Conservation (phyloP, 441 rosid species). For the Euphorbia schlechtendalii region DNA sequence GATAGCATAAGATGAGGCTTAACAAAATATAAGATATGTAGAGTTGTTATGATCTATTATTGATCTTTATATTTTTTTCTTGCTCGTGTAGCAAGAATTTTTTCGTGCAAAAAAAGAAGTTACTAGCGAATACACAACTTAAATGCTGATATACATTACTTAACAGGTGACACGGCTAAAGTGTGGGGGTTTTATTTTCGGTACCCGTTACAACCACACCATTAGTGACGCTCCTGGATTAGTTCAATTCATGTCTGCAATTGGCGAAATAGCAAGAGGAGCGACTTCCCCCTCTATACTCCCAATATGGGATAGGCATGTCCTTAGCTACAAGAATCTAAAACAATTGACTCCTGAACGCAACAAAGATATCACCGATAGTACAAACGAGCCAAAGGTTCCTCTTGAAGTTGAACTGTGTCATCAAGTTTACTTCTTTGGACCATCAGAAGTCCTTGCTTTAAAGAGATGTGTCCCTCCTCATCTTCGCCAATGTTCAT, state of each 20-base stretch:
- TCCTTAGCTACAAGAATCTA: conserved; percentile 23
- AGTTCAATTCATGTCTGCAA: conserved; percentile 24
- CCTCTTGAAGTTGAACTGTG: conserved; percentile 18
- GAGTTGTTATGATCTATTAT: too few species aligned
- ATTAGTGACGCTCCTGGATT: conserved; percentile 33
- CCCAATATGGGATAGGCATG: conserved; percentile 38
- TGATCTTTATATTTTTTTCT: too few species aligned
- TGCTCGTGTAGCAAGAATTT: too few species aligned
- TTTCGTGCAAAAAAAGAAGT: too few species aligned
- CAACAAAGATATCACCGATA: conserved; percentile 7
- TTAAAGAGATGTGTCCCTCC: too few species aligned
- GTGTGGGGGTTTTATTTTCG: conserved; percentile 41
- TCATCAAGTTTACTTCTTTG: background rate
- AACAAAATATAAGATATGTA: too few species aligned
- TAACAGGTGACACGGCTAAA: conserved; percentile 33
- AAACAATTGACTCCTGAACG: conserved; percentile 25
- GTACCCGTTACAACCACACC: conserved; percentile 35
- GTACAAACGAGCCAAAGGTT: conserved; percentile 20
- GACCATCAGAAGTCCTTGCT: too few species aligned
- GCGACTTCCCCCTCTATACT: conserved; percentile 15
- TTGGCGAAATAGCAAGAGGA: conserved; percentile 35
- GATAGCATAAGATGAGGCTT: too few species aligned
- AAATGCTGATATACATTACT: too few species aligned
- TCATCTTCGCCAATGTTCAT: conserved; percentile 20
- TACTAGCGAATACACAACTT: too few species aligned